Evolutionary conservation across 1,139 yeast species (phyloP), one percentile per base, ranked within the genome.

Genomic region (Debaryomyces sp.): DNA sequence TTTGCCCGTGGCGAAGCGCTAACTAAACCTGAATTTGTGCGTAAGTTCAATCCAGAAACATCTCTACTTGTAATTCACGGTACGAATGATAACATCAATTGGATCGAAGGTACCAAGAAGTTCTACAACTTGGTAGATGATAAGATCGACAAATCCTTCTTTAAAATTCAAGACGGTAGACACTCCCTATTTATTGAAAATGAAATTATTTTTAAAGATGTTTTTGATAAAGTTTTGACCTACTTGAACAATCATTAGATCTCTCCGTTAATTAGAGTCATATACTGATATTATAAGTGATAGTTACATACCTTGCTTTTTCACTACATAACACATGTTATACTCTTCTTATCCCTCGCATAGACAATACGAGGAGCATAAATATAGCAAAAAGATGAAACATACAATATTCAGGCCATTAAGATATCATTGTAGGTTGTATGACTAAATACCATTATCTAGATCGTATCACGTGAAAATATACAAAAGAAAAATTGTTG

Each of bases 1-100:
- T 62, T 89, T 42, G 66, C 62, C 21, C 75, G 96, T 48, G 95
- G 95, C 9, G 74, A 75, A 56, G 67, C 69, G 30, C 71, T 87
- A 51, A 62, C 76, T 46, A 67, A 74, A 35, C 67, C 75, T 4
- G 70, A 70, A 2, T 70, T 72, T 54, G 80, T 75, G 29, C 53
- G 70, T 22, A 69, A 73, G 49, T 80, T 78, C 55, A 67, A 70
- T 38, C 73, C 76, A 5, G 61, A 70, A 57, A 57, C 78, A 59
- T 63, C 85, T 33, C 60, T 84, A 3, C 66, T 84, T 36, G 67
- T 87, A 9, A 57, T 79, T 48, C 80, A 75, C 54, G 78, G 80
- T 33, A 59, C 68, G 5, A 52, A 56, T 15, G 80, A 75, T 55
- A 55, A 62, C 46, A 73, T 89, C 58, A 87, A 86, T 61, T 82